These are phyloP conservation scores for Neurospora sp. DNA, from an alignment of 495 filamentous ascomycete genomes.

Conservation along the genomic window DNA sequence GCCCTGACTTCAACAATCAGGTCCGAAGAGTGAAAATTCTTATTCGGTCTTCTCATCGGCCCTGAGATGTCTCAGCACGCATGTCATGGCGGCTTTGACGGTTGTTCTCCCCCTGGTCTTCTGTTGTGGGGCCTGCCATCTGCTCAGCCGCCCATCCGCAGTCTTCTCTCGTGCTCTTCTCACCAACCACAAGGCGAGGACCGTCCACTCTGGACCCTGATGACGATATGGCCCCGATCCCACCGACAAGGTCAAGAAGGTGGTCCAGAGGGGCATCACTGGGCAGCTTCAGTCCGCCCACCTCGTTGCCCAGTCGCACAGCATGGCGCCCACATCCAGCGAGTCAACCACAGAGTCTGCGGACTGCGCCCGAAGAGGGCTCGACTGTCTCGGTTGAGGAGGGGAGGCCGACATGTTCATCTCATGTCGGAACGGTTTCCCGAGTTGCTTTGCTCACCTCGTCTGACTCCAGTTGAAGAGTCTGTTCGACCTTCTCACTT, in stretches of 20 bases:
- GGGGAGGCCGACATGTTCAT: background rate
- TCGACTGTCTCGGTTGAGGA: background rate
- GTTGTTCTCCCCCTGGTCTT: background rate
- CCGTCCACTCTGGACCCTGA: background rate
- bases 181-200: background rate
- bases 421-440: background rate
- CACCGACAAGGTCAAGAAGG: slow-evolving; percentile 13
- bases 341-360: background rate
- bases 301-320: background rate
- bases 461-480: background rate
- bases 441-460: background rate
- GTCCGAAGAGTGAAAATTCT: background rate
- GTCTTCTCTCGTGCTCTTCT: background rate
- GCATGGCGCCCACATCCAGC: background rate
- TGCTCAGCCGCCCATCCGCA: background rate
- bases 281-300: background rate
- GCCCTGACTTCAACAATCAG: background rate
- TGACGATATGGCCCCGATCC: slow-evolving; percentile 20
- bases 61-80: background rate
- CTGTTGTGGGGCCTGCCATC: background rate
- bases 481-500: background rate
- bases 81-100: background rate
- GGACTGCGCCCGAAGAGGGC: background rate
- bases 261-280: no score
- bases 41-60: background rate